phyloP scores from a whole-genome alignment of 2,329 filamentous ascomycete genomes.

The Trichoderma brevicompactum region DNA sequence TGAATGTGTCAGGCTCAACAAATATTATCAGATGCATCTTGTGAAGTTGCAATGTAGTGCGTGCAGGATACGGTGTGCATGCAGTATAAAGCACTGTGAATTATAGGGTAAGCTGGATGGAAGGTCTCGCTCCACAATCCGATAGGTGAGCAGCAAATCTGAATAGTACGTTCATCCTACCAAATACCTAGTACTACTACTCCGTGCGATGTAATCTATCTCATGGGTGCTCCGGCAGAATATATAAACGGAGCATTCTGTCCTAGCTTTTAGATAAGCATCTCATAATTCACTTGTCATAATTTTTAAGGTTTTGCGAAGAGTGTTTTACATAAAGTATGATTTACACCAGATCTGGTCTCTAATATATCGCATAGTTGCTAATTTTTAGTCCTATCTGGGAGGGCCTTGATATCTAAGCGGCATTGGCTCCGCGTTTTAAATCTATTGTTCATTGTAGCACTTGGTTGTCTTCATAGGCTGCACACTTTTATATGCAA shows the following conservation, averaged over 20 bases:
- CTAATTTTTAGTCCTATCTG: not conserved
- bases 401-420: no score
- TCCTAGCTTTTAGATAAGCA: slow-evolving; percentile 2
- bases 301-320: slow-evolving; percentile 1
- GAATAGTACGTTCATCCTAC: not conserved
- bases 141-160: not conserved
- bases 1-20: not conserved
- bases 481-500: not conserved
- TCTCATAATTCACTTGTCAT: not conserved
- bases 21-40: not conserved
- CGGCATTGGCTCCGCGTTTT: no score
- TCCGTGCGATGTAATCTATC: no score
- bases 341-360: slow-evolving; percentile 11
- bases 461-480: not conserved
- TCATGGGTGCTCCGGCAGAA: not conserved
- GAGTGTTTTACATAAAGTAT: slow-evolving; percentile 1
- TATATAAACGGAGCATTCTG: not conserved
- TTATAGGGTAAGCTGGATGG: not conserved
- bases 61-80: not conserved
- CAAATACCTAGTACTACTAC: no score
- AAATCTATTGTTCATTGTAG: no score
- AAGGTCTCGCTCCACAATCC: not conserved
- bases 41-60: not conserved
- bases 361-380: not conserved
- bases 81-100: not conserved